These are phyloP conservation scores for Rachicladosporium sp. DNA, from an alignment of 2,329 filamentous ascomycete species.

Conservation along the genomic window DNA sequence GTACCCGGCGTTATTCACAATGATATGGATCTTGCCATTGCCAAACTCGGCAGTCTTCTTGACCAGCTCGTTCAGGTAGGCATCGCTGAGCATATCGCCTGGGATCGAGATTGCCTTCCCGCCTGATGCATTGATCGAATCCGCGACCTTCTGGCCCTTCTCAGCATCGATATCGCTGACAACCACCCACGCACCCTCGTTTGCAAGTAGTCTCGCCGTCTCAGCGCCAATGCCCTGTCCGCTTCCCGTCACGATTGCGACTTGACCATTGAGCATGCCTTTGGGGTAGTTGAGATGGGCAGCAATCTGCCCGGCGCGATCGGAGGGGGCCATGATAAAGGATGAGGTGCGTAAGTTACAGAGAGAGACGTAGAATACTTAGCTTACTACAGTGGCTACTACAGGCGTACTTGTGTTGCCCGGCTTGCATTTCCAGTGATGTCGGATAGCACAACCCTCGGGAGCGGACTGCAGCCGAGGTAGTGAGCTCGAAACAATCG, in stretches of 20 bases:
- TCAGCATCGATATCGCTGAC: constrained; percentile 70
- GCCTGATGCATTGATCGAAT: constrained; percentile 54
- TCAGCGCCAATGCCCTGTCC: constrained; percentile 85
- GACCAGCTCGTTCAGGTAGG: constrained; percentile 61
- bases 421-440: too few relatives aligned
- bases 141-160: constrained; percentile 57
- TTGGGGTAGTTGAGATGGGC: constrained; percentile 71
- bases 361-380: too few relatives aligned
- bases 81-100: constrained; percentile 62
- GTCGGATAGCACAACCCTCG: too few relatives aligned
- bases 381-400: too few relatives aligned
- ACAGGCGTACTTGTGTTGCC: too few relatives aligned
- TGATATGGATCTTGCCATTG: constrained; percentile 75
- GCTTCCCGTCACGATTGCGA: constrained; percentile 68
- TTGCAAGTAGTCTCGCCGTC: constrained; percentile 38
- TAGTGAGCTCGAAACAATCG: too few relatives aligned
- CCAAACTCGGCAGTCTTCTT: constrained; percentile 68
- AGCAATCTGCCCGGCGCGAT: constrained; percentile 52
- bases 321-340: constrained; percentile 16
- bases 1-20: constrained; percentile 85
- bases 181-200: constrained; percentile 75
- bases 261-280: constrained; percentile 66
- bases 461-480: too few relatives aligned
- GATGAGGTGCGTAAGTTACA: background rate
- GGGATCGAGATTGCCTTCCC: constrained; percentile 59